Percentiles rank a stretch among this genome's conserved stretches.
phyloP scores from a whole-genome alignment of 2,329 filamentous ascomycete genomes.

The Penicillium sp. region DNA sequence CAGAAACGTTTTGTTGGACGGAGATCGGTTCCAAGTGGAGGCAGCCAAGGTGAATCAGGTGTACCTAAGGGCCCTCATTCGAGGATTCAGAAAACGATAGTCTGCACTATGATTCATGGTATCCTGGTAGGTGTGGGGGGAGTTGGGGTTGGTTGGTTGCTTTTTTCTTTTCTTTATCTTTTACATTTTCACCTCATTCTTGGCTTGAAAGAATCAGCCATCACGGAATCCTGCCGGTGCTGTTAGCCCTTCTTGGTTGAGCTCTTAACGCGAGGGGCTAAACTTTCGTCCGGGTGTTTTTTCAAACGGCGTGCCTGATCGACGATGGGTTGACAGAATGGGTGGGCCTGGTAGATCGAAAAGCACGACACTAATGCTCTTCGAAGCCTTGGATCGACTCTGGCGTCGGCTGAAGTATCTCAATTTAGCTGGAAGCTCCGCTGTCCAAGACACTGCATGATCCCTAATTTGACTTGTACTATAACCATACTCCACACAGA shows the following conservation, averaged over 20 bases:
- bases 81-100: conserved; percentile 2
- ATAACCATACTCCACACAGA: too few relatives aligned
- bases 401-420: conserved; percentile 4
- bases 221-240: too few relatives aligned
- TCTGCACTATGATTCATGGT: conserved; percentile 13
- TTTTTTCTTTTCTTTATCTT: neutral
- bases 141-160: neutral
- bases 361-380: conserved; percentile 3
- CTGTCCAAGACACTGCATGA: neutral
- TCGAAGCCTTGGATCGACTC: conserved; percentile 11
- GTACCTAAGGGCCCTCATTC: conserved; percentile 5
- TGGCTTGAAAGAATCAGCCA: too few relatives aligned
- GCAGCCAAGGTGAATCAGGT: conserved; percentile 12
- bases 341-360: conserved; percentile 16
- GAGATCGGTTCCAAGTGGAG: conserved; percentile 20
- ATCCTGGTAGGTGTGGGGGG: neutral
- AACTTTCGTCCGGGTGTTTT: neutral
- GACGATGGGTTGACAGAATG: conserved; percentile 20
- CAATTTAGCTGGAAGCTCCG: neutral
- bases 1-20: conserved; percentile 21
- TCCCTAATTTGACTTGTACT: neutral
- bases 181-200: neutral
- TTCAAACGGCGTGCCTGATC: conserved; percentile 20
- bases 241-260: too few relatives aligned
- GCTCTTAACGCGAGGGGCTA: neutral